A percentile compares a stretch with the other conserved stretches of the same genome.
Conservation (phyloP, 1,284 basidiomycete species). For the Irpex lacteus region DNA sequence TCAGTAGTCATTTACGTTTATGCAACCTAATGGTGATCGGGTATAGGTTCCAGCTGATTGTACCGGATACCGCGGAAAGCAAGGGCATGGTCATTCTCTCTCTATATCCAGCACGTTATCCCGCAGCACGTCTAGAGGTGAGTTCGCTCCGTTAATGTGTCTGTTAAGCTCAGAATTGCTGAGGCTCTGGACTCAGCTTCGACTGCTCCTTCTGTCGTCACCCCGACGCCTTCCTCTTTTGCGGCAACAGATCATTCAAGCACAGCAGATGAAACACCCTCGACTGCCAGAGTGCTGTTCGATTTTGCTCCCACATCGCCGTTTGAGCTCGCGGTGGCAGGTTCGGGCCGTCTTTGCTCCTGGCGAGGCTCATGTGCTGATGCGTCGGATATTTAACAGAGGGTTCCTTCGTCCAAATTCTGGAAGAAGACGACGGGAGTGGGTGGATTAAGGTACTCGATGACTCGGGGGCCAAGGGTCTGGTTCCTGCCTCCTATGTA, state of each 20-base stretch:
- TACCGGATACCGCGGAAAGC: constrained; percentile 27
- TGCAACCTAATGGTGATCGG: background rate
- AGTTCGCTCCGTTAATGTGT: constrained; percentile 2
- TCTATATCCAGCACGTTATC: constrained; percentile 29
- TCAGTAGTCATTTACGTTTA: background rate
- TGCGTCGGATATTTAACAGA: constrained; percentile 37
- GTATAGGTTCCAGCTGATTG: constrained; percentile 75
- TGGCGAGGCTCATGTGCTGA: constrained; percentile 14
- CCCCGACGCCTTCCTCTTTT: constrained; percentile 55
- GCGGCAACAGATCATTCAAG: constrained; percentile 38
- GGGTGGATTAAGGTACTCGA: constrained; percentile 82
- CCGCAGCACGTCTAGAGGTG: constrained; percentile 27
- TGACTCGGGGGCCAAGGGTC: constrained; percentile 54
- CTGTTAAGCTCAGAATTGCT: background rate
- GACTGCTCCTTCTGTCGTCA: constrained; percentile 17
- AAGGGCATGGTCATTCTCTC: constrained; percentile 16
- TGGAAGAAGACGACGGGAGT: constrained; percentile 78
- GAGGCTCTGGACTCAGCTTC: constrained; percentile 13
- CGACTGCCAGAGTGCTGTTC: constrained; percentile 62
- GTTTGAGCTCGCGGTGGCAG: constrained; percentile 67
- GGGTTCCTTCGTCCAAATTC: constrained; percentile 53
- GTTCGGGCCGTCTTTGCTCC: constrained; percentile 33
- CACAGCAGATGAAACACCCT: constrained; percentile 39
- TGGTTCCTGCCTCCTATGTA: constrained; percentile 79
- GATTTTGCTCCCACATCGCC: constrained; percentile 70